Evolutionary conservation across 2,329 filamentous ascomycete species (phyloP).

Genomic region (Penicillium sp.): DNA sequence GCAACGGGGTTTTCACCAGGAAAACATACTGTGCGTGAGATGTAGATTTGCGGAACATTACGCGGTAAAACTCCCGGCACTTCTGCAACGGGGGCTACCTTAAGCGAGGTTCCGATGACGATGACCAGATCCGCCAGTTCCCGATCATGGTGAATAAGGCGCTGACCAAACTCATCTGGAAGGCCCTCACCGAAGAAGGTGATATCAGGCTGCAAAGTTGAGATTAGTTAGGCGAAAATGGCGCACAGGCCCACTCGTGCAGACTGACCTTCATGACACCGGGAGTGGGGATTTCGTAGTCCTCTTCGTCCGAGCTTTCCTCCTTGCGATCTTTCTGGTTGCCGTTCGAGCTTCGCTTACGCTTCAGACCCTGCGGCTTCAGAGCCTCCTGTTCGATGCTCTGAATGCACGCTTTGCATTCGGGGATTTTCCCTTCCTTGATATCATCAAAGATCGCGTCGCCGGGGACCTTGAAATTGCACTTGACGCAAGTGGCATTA

Average conservation of each 20-base stretch:
- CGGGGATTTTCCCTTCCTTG: constrained; percentile 71
- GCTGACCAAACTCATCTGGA: constrained; percentile 76
- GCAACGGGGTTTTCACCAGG: not conserved
- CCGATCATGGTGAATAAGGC: constrained; percentile 78
- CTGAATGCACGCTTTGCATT: constrained; percentile 70
- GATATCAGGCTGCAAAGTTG: constrained; percentile 70
- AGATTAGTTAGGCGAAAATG: constrained; percentile 6
- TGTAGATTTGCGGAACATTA: constrained; percentile 86
- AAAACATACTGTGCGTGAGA: constrained; percentile 67
- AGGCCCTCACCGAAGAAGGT: constrained; percentile 95
- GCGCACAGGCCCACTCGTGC: not conserved
- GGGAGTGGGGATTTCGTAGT: constrained; percentile 65
- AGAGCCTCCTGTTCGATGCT: constrained; percentile 47
- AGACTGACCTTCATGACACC: constrained; percentile 73
- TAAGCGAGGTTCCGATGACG: constrained; percentile 93
- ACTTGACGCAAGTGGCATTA: constrained; percentile 84
- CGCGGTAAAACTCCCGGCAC: constrained; percentile 77
- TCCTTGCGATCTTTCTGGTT: constrained; percentile 54
- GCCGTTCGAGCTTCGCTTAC: constrained; percentile 54
- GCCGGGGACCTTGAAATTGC: constrained; percentile 70
- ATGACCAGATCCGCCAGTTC: constrained; percentile 83
- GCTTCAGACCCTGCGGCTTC: constrained; percentile 51
- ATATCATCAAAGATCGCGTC: constrained; percentile 79
- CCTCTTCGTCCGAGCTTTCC: constrained; percentile 58
- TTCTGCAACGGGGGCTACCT: constrained; percentile 92